Percentiles rank a stretch among this genome's conserved stretches.
Evolutionary conservation across 2,329 filamentous ascomycete genomes (phyloP).

Genomic region (Hypoxylon sp.): DNA sequence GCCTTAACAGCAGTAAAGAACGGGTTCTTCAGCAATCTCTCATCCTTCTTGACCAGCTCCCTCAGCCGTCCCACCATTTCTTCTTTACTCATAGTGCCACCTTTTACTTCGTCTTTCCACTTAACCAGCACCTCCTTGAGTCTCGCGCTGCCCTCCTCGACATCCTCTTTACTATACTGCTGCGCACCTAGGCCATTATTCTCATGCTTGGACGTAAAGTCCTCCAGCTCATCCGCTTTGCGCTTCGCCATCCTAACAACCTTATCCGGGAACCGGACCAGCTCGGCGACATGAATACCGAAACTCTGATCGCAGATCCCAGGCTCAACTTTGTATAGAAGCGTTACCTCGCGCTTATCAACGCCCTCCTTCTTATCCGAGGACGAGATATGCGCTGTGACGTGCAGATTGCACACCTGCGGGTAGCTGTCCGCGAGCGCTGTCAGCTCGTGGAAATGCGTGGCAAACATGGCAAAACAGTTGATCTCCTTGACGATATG

Average conservation of each 20-base stretch:
- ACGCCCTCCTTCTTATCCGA: constrained; percentile 54
- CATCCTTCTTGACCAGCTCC: constrained; percentile 81
- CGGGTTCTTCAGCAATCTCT: constrained; percentile 72
- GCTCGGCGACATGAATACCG: constrained; percentile 96
- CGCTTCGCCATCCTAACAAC: constrained; percentile 99
- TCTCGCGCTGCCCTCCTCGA: constrained; percentile 87
- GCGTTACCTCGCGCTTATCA: constrained; percentile 84
- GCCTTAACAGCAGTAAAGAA: constrained; percentile 78
- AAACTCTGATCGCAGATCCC: constrained; percentile 98
- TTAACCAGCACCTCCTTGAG: constrained; percentile 84
- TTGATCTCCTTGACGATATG: constrained; percentile 96
- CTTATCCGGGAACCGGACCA: constrained; percentile 96
- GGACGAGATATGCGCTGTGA: constrained; percentile 89
- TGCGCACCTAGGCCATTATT: constrained; percentile 58
- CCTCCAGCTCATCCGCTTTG: constrained; percentile 97
- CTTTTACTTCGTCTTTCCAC: constrained; percentile 85
- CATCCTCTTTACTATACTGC: constrained; percentile 83
- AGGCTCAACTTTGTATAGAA: constrained; percentile 96
- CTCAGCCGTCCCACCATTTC: constrained; percentile 84
- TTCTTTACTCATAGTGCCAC: constrained; percentile 72
- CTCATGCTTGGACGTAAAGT: constrained; percentile 87
- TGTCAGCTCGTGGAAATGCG: constrained; percentile 97
- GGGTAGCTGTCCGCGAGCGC: constrained; percentile 88
- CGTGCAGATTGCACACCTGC: constrained; percentile 92
- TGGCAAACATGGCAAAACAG: constrained; percentile 95